Conservation (phyloP, 2,329 filamentous ascomycete species). For the Talaromyces marneffei region DNA sequence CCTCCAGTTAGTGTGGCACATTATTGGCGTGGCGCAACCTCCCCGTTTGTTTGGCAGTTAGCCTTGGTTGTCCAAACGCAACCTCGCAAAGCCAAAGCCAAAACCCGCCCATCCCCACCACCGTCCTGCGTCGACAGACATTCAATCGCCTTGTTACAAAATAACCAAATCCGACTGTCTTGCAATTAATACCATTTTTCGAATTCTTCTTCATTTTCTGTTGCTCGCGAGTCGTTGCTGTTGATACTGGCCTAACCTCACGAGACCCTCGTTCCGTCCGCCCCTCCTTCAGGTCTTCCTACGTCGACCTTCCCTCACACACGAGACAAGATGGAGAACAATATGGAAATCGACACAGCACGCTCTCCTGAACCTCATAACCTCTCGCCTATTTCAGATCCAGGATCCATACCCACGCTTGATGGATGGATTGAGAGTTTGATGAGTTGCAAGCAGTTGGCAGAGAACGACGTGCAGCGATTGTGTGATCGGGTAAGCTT, state of each 20-base stretch:
- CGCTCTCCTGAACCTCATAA: slow-evolving; percentile 74
- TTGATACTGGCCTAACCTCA: slow-evolving; percentile 6
- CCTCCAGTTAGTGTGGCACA: not conserved
- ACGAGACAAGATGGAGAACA: slow-evolving; percentile 70
- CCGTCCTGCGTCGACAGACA: not conserved
- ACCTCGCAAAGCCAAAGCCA: slow-evolving; percentile 9
- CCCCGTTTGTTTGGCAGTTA: slow-evolving; percentile 9
- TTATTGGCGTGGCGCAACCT: slow-evolving; percentile 11
- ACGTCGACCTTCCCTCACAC: slow-evolving; percentile 20
- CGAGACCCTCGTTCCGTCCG: slow-evolving; percentile 16
- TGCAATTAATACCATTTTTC: not conserved
- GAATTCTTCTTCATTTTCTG: slow-evolving; percentile 18
- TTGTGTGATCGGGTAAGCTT: slow-evolving; percentile 88
- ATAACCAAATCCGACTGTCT: not conserved
- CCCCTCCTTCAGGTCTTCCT: slow-evolving; percentile 22
- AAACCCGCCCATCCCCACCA: slow-evolving; percentile 3
- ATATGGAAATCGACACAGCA: slow-evolving; percentile 92
- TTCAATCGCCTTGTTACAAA: not conserved
- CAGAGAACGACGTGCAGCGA: slow-evolving; percentile 88
- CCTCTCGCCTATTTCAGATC: slow-evolving; percentile 70
- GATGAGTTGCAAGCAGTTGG: slow-evolving; percentile 97
- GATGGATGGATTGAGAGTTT: slow-evolving; percentile 98
- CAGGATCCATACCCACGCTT: slow-evolving; percentile 82
- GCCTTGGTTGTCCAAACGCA: slow-evolving; percentile 7
- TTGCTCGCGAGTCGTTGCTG: slow-evolving; percentile 7